Evolutionary conservation across 805 yeast genomes (phyloP).

Genomic region (Ogataea salicorniae): DNA sequence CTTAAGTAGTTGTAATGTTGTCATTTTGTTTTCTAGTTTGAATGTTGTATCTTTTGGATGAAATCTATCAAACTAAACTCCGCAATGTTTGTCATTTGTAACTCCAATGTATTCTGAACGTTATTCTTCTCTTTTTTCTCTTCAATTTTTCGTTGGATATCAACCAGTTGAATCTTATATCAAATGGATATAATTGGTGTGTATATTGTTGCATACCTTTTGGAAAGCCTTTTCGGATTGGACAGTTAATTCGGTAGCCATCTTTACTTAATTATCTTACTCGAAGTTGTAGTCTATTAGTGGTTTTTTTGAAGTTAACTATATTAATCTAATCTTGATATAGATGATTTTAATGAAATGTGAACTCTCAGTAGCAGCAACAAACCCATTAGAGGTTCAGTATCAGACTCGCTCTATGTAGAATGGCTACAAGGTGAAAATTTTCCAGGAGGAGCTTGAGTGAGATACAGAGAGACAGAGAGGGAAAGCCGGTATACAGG

Average conservation of each 20-base stretch:
- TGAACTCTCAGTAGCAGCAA: too few species aligned
- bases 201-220: slow-evolving; percentile 65
- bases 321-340: too few species aligned
- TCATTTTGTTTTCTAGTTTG: too few species aligned
- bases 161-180: background rate
- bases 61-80: too few species aligned
- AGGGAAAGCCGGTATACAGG: background rate
- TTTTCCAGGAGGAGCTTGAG: slow-evolving; percentile 5
- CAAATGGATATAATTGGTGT: background rate
- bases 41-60: too few species aligned
- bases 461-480: background rate
- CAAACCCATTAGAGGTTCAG: background rate
- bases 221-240: slow-evolving; percentile 99
- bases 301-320: too few species aligned
- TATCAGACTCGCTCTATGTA: background rate
- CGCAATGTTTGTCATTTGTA: too few species aligned
- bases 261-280: slow-evolving; percentile 38
- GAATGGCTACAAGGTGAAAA: slow-evolving; percentile 1
- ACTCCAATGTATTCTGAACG: too few species aligned
- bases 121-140: too few species aligned
- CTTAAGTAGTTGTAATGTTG: too few species aligned
- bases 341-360: too few species aligned
- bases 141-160: too few species aligned
- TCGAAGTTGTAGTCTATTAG: slow-evolving; percentile 1
- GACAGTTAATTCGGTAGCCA: slow-evolving; percentile 99